A percentile compares a stretch with the other conserved stretches of the same genome.
phyloP scores from a whole-genome alignment of 257 asterid genomes.

The Orobanche coerulescens region DNA sequence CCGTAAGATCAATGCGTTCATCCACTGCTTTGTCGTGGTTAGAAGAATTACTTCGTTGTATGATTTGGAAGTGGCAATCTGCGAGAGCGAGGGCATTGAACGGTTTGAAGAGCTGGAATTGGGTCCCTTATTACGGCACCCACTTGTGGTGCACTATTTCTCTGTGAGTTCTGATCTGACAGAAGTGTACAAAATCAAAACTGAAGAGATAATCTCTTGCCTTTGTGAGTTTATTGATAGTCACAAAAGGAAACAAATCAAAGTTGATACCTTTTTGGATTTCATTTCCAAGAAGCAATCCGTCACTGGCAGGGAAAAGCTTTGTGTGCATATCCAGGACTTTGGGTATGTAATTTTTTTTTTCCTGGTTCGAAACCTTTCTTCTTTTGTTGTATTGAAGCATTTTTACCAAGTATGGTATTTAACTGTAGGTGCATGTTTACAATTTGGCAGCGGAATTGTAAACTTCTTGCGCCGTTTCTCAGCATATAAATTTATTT shows the following conservation, averaged over 20 bases:
- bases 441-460: not conserved
- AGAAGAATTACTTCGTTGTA: slow-evolving; percentile 66
- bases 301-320: slow-evolving; percentile 49
- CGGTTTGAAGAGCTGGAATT: slow-evolving; percentile 76
- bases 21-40: slow-evolving; percentile 87
- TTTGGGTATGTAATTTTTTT: slow-evolving; percentile 48
- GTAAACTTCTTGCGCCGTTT: not conserved
- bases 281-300: slow-evolving; percentile 56
- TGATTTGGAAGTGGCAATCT: slow-evolving; percentile 74
- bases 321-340: slow-evolving; percentile 68
- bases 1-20: slow-evolving; percentile 64
- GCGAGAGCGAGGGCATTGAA: slow-evolving; percentile 71
- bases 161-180: slow-evolving; percentile 47
- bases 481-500: not conserved
- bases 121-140: slow-evolving; percentile 86
- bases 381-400: not conserved
- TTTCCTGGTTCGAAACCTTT: not conserved
- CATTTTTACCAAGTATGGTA: slow-evolving; percentile 3
- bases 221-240: slow-evolving; percentile 58
- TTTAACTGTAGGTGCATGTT: not conserved
- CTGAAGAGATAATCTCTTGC: slow-evolving; percentile 51
- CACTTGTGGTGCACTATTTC: slow-evolving; percentile 68
- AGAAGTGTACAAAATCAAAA: slow-evolving; percentile 56
- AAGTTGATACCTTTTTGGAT: slow-evolving; percentile 51
- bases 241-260: slow-evolving; percentile 33